Percentiles rank a stretch among this genome's conserved stretches.
phyloP scores from a whole-genome alignment of 2,329 filamentous ascomycete species.

The Ophiosphaerella narmari region DNA sequence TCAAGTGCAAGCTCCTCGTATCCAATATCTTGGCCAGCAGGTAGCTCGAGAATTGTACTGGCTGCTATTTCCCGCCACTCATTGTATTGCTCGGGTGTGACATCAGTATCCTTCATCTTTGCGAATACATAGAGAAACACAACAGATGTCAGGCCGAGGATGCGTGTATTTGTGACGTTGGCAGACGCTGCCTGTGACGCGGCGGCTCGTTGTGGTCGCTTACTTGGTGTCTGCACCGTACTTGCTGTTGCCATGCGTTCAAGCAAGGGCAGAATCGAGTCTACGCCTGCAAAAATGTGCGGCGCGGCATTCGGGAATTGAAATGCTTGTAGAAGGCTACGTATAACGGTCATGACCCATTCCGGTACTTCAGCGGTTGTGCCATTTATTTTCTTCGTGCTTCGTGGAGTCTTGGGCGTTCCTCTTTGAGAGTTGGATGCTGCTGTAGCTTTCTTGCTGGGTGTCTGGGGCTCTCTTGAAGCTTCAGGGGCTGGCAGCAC shows the following conservation, averaged over 20 bases:
- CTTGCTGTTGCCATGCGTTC: constrained; percentile 33
- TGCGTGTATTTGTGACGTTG: constrained; percentile 23
- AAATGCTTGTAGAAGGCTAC: constrained; percentile 67
- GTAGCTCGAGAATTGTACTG: constrained; percentile 55
- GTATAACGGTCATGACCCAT: constrained; percentile 73
- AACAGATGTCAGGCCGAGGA: constrained; percentile 60
- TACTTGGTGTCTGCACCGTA: constrained; percentile 47
- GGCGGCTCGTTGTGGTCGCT: constrained; percentile 52
- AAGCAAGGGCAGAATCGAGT: constrained; percentile 54
- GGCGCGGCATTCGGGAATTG: constrained; percentile 66
- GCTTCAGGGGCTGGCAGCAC: constrained; percentile 59
- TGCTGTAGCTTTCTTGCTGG: constrained; percentile 35
- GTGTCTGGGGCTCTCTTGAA: constrained; percentile 33
- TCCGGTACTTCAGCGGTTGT: constrained; percentile 29
- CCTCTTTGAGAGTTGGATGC: constrained; percentile 26
- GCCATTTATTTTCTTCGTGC: constrained; percentile 16
- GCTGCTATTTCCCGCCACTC: constrained; percentile 51
- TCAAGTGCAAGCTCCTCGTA: constrained; percentile 50
- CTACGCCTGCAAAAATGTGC: constrained; percentile 75
- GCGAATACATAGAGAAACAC: constrained; percentile 65
- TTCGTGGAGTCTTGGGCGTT: constrained; percentile 33
- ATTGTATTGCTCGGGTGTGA: constrained; percentile 37
- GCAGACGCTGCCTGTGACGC: constrained; percentile 3
- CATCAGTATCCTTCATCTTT: constrained; percentile 43
- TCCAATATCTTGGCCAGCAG: constrained; percentile 54